phyloP scores from a whole-genome alignment of 208 protist genomes.

The Herpetomonas samuelpessoai region DNA sequence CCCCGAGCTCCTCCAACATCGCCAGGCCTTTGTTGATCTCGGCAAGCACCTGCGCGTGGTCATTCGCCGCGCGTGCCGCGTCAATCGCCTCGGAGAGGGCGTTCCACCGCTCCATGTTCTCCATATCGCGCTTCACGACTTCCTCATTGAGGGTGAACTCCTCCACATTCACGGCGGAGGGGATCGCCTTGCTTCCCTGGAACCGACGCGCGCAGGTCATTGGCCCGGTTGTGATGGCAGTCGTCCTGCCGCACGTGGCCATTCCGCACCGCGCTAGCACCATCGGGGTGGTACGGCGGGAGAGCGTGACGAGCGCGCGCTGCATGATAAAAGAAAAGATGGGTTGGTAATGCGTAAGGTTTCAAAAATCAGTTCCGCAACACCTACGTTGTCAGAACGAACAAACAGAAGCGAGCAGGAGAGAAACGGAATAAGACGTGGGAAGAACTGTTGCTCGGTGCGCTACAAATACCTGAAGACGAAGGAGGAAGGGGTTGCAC shows the following conservation, averaged over 20 bases:
- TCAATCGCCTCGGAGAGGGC: slow-evolving; percentile 57
- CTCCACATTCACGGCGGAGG: slow-evolving; percentile 79
- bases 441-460: too few species aligned
- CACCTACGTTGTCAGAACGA: too few species aligned
- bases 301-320: background rate
- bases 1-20: slow-evolving; percentile 67
- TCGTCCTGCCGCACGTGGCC: too few species aligned
- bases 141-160: slow-evolving; percentile 84
- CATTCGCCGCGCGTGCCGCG: slow-evolving; percentile 24
- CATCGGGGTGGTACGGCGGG: too few species aligned
- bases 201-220: background rate
- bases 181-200: background rate
- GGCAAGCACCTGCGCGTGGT: slow-evolving; percentile 41
- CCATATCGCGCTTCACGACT: slow-evolving; percentile 75
- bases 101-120: slow-evolving; percentile 69
- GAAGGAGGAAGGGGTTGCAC: too few species aligned
- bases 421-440: too few species aligned
- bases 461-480: too few species aligned
- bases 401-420: too few species aligned
- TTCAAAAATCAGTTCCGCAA: too few species aligned
- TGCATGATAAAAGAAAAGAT: background rate
- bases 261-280: too few species aligned
- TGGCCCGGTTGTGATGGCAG: background rate
- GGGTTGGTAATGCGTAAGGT: too few species aligned
- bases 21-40: slow-evolving; percentile 50